A percentile compares a stretch with the other conserved stretches of the same genome.
Evolutionary conservation across 2,329 filamentous ascomycete genomes (phyloP).

Genomic region (Amauroascus niger): DNA sequence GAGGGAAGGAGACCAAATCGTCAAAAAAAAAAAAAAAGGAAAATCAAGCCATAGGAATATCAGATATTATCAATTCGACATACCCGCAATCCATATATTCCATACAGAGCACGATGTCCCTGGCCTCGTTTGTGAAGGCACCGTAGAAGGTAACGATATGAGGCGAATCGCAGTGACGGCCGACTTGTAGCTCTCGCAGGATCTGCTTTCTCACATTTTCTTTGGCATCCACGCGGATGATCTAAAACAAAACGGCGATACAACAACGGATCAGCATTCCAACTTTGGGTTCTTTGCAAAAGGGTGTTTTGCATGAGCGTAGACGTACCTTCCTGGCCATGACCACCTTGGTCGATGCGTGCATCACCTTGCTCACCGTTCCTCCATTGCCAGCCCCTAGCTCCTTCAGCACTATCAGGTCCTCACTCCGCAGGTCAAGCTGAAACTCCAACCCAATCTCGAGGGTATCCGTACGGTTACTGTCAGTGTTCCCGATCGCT

Average conservation of each 20-base stretch:
- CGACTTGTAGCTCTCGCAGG: constrained; percentile 92
- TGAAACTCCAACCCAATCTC: constrained; percentile 98
- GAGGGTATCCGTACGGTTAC: constrained; percentile 58
- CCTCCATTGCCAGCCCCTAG: constrained; percentile 93
- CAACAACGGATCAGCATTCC: no score
- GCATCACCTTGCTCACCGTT: constrained; percentile 95
- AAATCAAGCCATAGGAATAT: constrained; percentile 5
- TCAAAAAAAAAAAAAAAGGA: constrained; percentile 13
- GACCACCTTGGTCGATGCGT: constrained; percentile 84
- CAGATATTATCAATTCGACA: constrained; percentile 31
- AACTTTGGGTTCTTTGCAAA: background rate
- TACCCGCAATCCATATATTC: constrained; percentile 99
- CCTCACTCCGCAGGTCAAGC: constrained; percentile 80
- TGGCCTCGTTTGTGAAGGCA: constrained; percentile 89
- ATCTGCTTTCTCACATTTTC: constrained; percentile 95
- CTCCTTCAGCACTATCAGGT: constrained; percentile 87
- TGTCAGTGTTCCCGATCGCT: constrained; percentile 48
- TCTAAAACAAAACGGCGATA: constrained; percentile 53
- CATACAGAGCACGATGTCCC: constrained; percentile 99
- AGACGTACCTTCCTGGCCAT: constrained; percentile 87
- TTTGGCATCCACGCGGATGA: constrained; percentile 97
- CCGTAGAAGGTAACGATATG: constrained; percentile 98
- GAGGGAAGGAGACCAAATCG: background rate
- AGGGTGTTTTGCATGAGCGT: background rate
- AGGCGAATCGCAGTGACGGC: constrained; percentile 93